Conservation (phyloP, 371 early-diverging fungal species). For the Syncephalastrum monosporum region DNA sequence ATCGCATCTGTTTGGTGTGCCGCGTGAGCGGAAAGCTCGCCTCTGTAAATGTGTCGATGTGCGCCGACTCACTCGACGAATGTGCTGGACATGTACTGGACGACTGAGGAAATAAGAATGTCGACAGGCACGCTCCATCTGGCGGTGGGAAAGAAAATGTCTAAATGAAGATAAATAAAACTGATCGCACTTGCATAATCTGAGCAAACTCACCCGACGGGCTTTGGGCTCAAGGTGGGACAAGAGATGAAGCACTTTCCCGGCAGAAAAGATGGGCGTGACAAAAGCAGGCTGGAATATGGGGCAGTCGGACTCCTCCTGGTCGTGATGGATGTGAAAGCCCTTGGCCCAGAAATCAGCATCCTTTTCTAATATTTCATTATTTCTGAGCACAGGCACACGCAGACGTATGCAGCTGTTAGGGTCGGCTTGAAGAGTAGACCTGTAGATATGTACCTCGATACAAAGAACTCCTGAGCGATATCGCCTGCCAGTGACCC, state of each 20-base stretch:
- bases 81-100: too few species aligned
- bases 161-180: background rate
- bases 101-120: too few species aligned
- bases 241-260: conserved; percentile 30
- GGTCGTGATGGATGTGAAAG: background rate
- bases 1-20: conserved; percentile 2
- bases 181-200: background rate
- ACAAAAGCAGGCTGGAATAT: conserved; percentile 23
- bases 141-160: too few species aligned
- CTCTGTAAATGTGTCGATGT: background rate
- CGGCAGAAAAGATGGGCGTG: conserved; percentile 28
- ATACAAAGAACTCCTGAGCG: conserved; percentile 34
- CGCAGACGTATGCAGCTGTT: background rate
- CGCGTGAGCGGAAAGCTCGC: conserved; percentile 6
- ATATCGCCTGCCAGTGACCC: conserved; percentile 30
- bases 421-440: background rate
- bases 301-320: conserved; percentile 19
- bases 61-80: too few species aligned
- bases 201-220: too few species aligned
- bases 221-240: conserved; percentile 2
- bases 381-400: background rate
- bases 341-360: conserved; percentile 10
- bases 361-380: background rate
- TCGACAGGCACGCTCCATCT: too few species aligned
- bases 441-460: conserved; percentile 8